A percentile compares a stretch with the other conserved stretches of the same genome.
phyloP scores from a whole-genome alignment of 164 flowering plant genomes.

The Cinnamomum chago region DNA sequence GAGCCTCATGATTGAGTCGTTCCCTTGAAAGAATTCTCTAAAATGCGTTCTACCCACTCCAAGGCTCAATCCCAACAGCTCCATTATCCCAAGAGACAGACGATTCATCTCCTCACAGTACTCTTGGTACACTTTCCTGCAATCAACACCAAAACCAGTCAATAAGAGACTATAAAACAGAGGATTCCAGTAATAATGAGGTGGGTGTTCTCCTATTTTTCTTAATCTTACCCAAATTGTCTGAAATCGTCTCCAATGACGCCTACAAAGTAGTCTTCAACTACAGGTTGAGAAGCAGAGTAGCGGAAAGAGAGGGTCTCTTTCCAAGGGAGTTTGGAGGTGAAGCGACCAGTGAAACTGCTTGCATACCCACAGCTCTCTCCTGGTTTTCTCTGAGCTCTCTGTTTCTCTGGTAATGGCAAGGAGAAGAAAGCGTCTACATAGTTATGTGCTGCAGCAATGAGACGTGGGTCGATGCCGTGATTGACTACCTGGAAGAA shows the following conservation, averaged over 20 bases:
- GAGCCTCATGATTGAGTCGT: constrained; percentile 77
- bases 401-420: constrained; percentile 57
- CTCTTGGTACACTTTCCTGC: constrained; percentile 63
- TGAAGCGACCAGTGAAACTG: constrained; percentile 79
- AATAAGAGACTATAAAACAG: background rate
- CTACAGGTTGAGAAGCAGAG: constrained; percentile 29
- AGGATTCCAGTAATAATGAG: too few relatives aligned
- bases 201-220: background rate
- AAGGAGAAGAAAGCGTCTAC: constrained; percentile 57
- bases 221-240: constrained; percentile 42
- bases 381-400: constrained; percentile 58
- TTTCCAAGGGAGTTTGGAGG: constrained; percentile 82
- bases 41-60: constrained; percentile 46
- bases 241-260: constrained; percentile 47
- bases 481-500: constrained; percentile 76
- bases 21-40: constrained; percentile 55
- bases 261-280: constrained; percentile 41
- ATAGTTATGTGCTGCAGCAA: constrained; percentile 45
- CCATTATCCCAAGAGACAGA: constrained; percentile 70
- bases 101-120: constrained; percentile 69
- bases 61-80: constrained; percentile 61
- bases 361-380: constrained; percentile 84
- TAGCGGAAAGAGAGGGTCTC: constrained; percentile 72
- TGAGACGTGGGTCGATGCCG: constrained; percentile 42
- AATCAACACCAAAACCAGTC: background rate